These are phyloP conservation scores for Choiromyces venosus DNA, from an alignment of 495 filamentous ascomycete genomes.

Conservation along the genomic window DNA sequence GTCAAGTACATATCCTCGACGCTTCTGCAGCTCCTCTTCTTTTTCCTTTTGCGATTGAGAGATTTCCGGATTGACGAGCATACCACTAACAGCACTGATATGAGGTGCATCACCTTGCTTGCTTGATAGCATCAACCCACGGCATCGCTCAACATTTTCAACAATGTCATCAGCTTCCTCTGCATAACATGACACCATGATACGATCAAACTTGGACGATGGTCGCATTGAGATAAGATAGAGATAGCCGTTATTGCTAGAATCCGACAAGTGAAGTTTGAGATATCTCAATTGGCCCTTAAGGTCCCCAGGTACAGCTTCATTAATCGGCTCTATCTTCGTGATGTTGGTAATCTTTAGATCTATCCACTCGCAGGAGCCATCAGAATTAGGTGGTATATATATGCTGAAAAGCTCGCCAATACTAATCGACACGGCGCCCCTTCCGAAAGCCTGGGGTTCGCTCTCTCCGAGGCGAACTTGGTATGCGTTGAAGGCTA, in stretches of 20 bases:
- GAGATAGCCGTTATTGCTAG: conserved; percentile 29
- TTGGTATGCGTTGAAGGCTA: conserved; percentile 28
- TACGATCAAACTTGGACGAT: conserved; percentile 27
- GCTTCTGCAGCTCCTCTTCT: conserved; percentile 25
- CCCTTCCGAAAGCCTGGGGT: conserved; percentile 16
- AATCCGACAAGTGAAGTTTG: conserved; percentile 30
- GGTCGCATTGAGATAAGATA: conserved; percentile 35
- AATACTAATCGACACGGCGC: conserved; percentile 23
- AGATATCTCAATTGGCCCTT: conserved; percentile 29
- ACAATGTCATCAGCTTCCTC: conserved; percentile 21
- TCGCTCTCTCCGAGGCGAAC: conserved; percentile 26
- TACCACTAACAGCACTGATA: conserved; percentile 27
- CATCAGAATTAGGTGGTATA: conserved; percentile 30
- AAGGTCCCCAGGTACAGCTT: conserved; percentile 13
- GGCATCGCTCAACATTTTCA: conserved; percentile 25
- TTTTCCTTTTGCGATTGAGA: conserved; percentile 24
- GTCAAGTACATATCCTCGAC: conserved; percentile 26
- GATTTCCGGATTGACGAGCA: conserved; percentile 25
- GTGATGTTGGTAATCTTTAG: conserved; percentile 31
- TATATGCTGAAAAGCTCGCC: conserved; percentile 37
- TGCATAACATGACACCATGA: conserved; percentile 29
- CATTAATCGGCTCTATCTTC: conserved; percentile 20
- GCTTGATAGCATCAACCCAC: conserved; percentile 6
- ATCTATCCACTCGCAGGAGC: conserved; percentile 33
- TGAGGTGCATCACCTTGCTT: neutral